Conservation (phyloP, 176 grass and related monocot species). For the Canna indica region DNA sequence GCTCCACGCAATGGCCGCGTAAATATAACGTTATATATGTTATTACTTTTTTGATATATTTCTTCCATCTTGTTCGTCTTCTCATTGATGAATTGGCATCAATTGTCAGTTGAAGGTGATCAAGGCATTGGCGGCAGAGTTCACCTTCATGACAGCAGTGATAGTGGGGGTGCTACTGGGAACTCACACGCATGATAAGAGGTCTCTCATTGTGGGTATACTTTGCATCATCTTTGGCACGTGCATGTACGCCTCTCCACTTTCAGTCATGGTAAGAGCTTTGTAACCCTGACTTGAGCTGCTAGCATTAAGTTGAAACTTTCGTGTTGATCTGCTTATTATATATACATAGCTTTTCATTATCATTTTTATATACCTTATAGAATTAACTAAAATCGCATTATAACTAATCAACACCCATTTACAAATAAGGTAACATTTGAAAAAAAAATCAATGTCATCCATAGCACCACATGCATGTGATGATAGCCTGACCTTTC, state of each 20-base stretch:
- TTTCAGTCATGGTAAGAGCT: constrained; percentile 53
- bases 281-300: neutral
- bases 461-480: no score
- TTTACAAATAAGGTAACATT: no score
- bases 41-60: neutral
- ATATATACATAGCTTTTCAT: no score
- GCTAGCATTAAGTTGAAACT: no score
- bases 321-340: no score
- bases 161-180: constrained; percentile 26
- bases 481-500: no score
- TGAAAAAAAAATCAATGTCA: no score
- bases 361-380: no score
- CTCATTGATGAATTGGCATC: neutral
- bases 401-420: no score
- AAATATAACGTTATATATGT: neutral
- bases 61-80: neutral
- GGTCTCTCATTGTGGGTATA: constrained; percentile 53
- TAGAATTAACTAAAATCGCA: no score
- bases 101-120: constrained; percentile 19
- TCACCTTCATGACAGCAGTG: constrained; percentile 37
- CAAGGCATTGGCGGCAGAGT: constrained; percentile 24
- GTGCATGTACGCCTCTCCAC: constrained; percentile 46
- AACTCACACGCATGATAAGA: constrained; percentile 34
- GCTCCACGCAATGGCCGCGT: constrained; percentile 33
- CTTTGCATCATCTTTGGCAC: constrained; percentile 51